Evolutionary conservation across 2,329 filamentous ascomycete genomes (phyloP).

Genomic region (Botrytis porri): DNA sequence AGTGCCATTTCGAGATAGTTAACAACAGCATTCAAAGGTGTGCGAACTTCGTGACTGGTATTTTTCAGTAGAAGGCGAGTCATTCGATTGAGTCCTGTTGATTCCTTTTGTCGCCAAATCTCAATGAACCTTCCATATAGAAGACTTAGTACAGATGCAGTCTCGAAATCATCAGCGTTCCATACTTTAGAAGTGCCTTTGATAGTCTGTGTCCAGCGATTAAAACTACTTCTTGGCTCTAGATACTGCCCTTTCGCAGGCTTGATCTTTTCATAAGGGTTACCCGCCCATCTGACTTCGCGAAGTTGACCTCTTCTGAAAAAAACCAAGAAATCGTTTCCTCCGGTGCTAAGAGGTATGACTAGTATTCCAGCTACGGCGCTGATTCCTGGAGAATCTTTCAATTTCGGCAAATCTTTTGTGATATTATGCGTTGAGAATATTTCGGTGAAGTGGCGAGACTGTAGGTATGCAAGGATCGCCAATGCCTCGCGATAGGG

Average conservation of each 20-base stretch:
- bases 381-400: conserved; percentile 75
- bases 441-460: conserved; percentile 72
- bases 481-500: conserved; percentile 80
- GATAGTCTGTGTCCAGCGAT: conserved; percentile 72
- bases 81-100: conserved; percentile 75
- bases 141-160: conserved; percentile 79
- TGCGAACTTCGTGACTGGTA: conserved; percentile 73
- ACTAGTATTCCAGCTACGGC: conserved; percentile 77
- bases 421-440: conserved; percentile 72
- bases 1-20: conserved; percentile 91
- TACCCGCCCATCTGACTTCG: conserved; percentile 78
- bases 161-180: conserved; percentile 85
- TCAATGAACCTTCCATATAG: conserved; percentile 86
- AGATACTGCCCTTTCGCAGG: conserved; percentile 67
- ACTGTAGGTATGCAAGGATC: conserved; percentile 78
- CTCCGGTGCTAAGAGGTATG: conserved; percentile 73
- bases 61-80: conserved; percentile 59
- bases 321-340: conserved; percentile 85
- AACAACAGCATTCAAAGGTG: conserved; percentile 88
- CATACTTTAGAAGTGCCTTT: conserved; percentile 80
- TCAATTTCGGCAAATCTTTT: conserved; percentile 75
- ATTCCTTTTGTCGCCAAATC: conserved; percentile 89
- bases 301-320: conserved; percentile 75
- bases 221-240: conserved; percentile 77
- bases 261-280: conserved; percentile 76